Evolutionary conservation across 805 yeast species (phyloP), one percentile per base, ranked within the genome.

Genomic region (Candida ascalaphidarum): DNA sequence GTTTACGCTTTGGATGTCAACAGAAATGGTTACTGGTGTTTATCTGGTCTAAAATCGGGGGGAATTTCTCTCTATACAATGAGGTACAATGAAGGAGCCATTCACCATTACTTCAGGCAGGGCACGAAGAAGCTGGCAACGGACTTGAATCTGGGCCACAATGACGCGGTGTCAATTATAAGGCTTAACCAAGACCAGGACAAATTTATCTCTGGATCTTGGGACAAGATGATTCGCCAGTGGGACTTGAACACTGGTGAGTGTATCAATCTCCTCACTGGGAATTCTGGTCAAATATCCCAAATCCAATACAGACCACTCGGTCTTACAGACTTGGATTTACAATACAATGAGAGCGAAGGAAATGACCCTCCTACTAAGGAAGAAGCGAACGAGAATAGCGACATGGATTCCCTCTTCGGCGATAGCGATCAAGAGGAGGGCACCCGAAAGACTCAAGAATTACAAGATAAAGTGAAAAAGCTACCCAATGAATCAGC

Each of bases 231-330:
- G 13, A 68, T 89, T 1, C 51, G 75, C 5, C 73, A 78, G 37
- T 89, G 96, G 95, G 98, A 92, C 53, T 61, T 92, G 34, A 69
- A 83, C 39, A 70, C 80, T 0, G 96, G 96, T 1, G 52, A 59
- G 11, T 49, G 62, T 7, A 44, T 63, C 3, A 65, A 65, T 9
- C 50, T 65, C 16, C 84, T 65, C 45, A 42, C 51, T 3, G 77
- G 75, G 2, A 64, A 77, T 18, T 62, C 81, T 1, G 92, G 96
- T 3, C 96, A 92, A 48, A 62, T 89, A 2, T 78, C 94, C 3
- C 68, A 77, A 24, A 48, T 89, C 8, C 81, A 79, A 34, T 81
- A 74, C 47, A 61, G 94, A 37, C 89, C 92, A 0, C 34, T 44
- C 16, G 74, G 77, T 0, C 61, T 72, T 2, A 49, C 60, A 0